phyloP scores from a whole-genome alignment of 768 basidiomycete species.

The Suillus luteus region DNA sequence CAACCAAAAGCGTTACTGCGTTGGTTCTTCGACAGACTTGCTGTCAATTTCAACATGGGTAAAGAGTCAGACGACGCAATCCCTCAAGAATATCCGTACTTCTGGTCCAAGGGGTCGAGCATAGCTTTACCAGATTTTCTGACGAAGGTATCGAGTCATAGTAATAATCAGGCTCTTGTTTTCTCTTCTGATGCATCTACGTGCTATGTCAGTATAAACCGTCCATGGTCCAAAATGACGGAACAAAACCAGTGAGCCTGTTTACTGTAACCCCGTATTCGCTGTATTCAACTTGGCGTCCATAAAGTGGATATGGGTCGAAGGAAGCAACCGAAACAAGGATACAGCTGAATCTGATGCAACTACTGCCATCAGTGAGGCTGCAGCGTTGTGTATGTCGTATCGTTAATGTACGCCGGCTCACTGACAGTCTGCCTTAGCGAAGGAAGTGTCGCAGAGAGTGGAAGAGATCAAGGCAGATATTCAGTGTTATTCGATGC shows the following conservation, averaged over 20 bases:
- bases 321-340: constrained; percentile 16
- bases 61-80: constrained; percentile 40
- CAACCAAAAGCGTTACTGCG: neutral
- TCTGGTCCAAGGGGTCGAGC: constrained; percentile 48
- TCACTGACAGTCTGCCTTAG: constrained; percentile 34
- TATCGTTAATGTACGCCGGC: too few relatives aligned
- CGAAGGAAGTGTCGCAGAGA: constrained; percentile 56
- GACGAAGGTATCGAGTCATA: constrained; percentile 44
- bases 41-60: neutral
- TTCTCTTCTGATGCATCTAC: constrained; percentile 10
- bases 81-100: constrained; percentile 48
- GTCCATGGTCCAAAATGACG: constrained; percentile 78
- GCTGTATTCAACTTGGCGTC: neutral
- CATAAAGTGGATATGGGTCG: constrained; percentile 70
- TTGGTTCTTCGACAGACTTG: neutral
- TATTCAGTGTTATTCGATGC: neutral
- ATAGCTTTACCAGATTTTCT: constrained; percentile 54
- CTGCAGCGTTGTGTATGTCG: constrained; percentile 43
- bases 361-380: constrained; percentile 47
- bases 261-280: neutral
- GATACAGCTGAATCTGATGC: constrained; percentile 15
- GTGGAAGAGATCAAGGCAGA: constrained; percentile 63
- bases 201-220: constrained; percentile 59
- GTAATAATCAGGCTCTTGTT: neutral
- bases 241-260: constrained; percentile 64